These are phyloP conservation scores for Xylaria sp. DNA, from an alignment of 2,329 filamentous ascomycete species.

Conservation along the genomic window DNA sequence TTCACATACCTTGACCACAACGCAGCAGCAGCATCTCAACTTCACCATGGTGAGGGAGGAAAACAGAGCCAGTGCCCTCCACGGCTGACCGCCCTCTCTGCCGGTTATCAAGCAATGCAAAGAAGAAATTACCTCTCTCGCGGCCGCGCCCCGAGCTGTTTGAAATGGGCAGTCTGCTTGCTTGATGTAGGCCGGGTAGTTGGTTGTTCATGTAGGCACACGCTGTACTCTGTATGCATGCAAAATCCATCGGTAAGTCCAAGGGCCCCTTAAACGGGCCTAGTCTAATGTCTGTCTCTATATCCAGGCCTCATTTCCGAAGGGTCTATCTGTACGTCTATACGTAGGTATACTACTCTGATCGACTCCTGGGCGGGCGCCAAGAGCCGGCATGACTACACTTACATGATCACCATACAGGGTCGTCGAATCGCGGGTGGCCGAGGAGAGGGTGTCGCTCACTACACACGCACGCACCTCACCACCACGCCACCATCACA, in stretches of 20 bases:
- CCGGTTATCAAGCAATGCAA: too few relatives aligned
- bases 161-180: neutral
- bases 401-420: slow-evolving; percentile 9
- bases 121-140: neutral
- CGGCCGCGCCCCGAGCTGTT: neutral
- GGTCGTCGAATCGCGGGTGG: neutral
- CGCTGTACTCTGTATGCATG: neutral
- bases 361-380: neutral
- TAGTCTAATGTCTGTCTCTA: neutral
- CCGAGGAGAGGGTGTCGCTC: slow-evolving; percentile 9
- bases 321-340: neutral
- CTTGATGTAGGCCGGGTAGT: neutral
- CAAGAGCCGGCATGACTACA: slow-evolving; percentile 5
- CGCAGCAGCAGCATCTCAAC: neutral
- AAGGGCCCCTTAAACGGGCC: neutral
- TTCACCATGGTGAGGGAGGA: neutral
- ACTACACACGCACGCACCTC: slow-evolving; percentile 7
- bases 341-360: neutral
- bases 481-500: slow-evolving; percentile 14
- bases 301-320: neutral
- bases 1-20: too few relatives aligned
- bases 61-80: too few relatives aligned
- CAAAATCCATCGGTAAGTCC: neutral
- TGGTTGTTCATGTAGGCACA: neutral
- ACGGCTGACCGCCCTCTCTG: too few relatives aligned